phyloP scores from a whole-genome alignment of 1,284 basidiomycete species.

The Polyporus tsugae region DNA sequence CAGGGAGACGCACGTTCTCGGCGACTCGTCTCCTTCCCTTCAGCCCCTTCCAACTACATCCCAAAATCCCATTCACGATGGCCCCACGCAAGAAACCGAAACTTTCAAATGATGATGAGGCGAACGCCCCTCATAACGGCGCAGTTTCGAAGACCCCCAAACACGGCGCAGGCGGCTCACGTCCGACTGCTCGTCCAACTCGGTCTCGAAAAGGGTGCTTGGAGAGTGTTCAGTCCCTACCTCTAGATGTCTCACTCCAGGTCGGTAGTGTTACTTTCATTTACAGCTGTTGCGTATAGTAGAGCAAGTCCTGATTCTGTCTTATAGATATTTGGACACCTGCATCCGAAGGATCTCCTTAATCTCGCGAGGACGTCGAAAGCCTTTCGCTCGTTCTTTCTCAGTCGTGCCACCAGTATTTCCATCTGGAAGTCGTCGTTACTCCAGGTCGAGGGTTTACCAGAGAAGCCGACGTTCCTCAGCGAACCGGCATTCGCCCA shows the following conservation, averaged over 20 bases:
- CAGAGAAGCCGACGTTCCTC: background rate
- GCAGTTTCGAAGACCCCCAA: background rate
- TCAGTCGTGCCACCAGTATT: background rate
- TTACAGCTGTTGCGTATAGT: background rate
- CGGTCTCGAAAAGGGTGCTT: background rate
- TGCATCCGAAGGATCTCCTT: background rate
- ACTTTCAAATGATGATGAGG: background rate
- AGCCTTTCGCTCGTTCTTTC: background rate
- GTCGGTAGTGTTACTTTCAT: background rate
- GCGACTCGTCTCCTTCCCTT: background rate
- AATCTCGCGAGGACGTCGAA: background rate
- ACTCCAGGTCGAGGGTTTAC: background rate
- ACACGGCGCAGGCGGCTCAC: too few species aligned
- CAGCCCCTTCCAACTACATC: background rate
- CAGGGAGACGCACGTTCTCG: too few species aligned
- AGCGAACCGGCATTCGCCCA: conserved; percentile 5
- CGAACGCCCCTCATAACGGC: background rate
- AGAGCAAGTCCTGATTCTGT: background rate
- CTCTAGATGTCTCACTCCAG: background rate
- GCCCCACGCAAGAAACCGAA: background rate
- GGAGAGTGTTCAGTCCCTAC: background rate
- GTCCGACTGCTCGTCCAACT: too few species aligned
- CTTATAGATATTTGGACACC: background rate
- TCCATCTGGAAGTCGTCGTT: conserved; percentile 6
- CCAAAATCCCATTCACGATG: background rate